phyloP scores from a whole-genome alignment of 2,329 filamentous ascomycete genomes.

The Sporothrix sp. region DNA sequence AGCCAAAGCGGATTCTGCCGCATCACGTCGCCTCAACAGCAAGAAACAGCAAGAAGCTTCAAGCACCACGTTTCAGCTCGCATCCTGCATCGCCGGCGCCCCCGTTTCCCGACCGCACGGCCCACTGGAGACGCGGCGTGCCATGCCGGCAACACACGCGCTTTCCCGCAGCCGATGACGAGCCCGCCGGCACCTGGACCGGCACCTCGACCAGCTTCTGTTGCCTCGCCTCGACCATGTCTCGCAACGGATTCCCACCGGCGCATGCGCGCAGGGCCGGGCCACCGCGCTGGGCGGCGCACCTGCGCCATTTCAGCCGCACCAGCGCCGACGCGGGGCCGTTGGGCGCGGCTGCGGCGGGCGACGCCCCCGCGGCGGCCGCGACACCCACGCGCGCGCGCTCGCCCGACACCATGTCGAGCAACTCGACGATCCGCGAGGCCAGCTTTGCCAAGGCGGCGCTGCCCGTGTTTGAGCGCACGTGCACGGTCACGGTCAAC shows the following conservation, averaged over 20 bases:
- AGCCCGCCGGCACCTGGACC: constrained; percentile 1
- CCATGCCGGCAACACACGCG: background rate
- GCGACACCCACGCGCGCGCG: constrained; percentile 16
- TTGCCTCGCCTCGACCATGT: constrained; percentile 26
- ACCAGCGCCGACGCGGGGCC: constrained; percentile 32
- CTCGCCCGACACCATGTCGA: constrained; percentile 41
- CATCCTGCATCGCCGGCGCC: background rate
- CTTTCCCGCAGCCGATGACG: constrained; percentile 8
- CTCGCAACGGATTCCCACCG: constrained; percentile 34
- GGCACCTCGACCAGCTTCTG: too few relatives aligned
- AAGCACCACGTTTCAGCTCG: background rate
- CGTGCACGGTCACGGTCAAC: constrained; percentile 51
- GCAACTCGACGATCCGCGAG: constrained; percentile 38
- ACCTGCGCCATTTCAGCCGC: constrained; percentile 43
- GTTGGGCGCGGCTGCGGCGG: too few relatives aligned
- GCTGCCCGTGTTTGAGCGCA: constrained; percentile 32
- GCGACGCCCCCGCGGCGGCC: too few relatives aligned
- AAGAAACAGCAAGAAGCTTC: background rate
- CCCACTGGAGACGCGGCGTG: background rate
- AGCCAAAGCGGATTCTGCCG: constrained; percentile 11
- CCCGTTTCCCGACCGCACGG: background rate
- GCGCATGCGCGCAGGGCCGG: constrained; percentile 30
- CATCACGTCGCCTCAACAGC: background rate
- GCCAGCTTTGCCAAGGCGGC: constrained; percentile 20
- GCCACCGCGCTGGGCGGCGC: constrained; percentile 40